Base-by-base conservation (phyloP, 345 rosid species). In the Physaria fendleri region DNA sequence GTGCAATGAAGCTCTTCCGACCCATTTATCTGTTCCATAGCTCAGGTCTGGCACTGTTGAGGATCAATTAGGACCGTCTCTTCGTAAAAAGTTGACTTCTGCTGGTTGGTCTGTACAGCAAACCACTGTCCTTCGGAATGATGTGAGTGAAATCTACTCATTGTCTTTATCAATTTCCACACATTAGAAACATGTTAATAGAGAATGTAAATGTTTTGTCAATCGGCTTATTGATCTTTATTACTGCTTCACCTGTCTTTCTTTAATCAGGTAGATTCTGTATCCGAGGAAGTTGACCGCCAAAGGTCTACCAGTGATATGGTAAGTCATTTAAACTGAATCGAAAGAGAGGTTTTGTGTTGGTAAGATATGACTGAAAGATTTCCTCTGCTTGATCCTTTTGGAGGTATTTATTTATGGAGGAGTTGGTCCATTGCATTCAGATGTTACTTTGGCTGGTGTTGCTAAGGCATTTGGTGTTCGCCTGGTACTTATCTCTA, bases 391-490 rank as follows among this genome's bases (percentile, higher is more conserved):
- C 10, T 27, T 18, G 52, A 40, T 62, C 24, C 25, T 48, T 47
- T 70, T 64, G 52, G 24, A 93, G 99, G 94, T 93, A 30, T 83
- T 89, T 48, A 63, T 93, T 30, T 85, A 82, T 60, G 99, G 99
- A 62, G 97, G 97, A 45, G 81, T 93, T 13, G 99, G 99, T 41
- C 99, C 97, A 11, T 69, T 93, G 76, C 97, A 89, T 74, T 89
- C 90, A 34, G 97, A 93, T 83, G 90, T 93, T 63, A 78, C 97
- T 41, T 74, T 74, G 71, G 89, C 95, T 35, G 95, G 99, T 56
- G 84, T 87, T 72, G 99, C 99, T 12, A 93, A 89, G 79, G 94
- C 99, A 49, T 93, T 89, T 76, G 99, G 99, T 27, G 99, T 89
- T 74, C 94, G 95, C 52, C 60, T 93, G 87, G 99, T 93, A 71